Evolutionary conservation across 306 rosid species (phyloP).

Genomic region (Gillenia trifoliata): DNA sequence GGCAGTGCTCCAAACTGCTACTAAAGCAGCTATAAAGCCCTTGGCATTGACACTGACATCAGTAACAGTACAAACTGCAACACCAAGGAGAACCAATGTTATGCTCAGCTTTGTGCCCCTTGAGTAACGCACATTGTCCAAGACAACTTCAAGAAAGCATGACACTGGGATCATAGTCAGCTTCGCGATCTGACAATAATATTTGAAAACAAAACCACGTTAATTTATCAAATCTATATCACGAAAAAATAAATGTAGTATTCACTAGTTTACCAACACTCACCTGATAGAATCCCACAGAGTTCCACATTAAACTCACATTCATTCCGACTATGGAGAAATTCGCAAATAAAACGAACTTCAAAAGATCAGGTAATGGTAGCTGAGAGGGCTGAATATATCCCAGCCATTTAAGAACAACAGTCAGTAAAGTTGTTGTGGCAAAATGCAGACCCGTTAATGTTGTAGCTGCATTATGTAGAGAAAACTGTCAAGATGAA

Average conservation of each 20-base stretch:
- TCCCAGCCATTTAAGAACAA: slow-evolving; percentile 53
- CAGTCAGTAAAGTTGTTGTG: slow-evolving; percentile 60
- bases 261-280: slow-evolving; percentile 10
- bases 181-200: slow-evolving; percentile 63
- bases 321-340: slow-evolving; percentile 85
- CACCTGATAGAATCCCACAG: slow-evolving; percentile 90
- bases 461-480: slow-evolving; percentile 62
- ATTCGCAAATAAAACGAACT: slow-evolving; percentile 69
- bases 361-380: slow-evolving; percentile 61
- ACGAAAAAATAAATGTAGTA: not conserved
- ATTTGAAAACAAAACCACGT: slow-evolving; percentile 10
- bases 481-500: slow-evolving; percentile 20
- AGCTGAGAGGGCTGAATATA: slow-evolving; percentile 63
- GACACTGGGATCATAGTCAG: slow-evolving; percentile 87
- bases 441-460: slow-evolving; percentile 79
- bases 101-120: slow-evolving; percentile 77
- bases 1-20: slow-evolving; percentile 82
- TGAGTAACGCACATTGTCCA: slow-evolving; percentile 66
- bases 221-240: slow-evolving; percentile 5
- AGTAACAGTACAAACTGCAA: slow-evolving; percentile 79
- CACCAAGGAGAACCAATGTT: slow-evolving; percentile 69
- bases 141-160: slow-evolving; percentile 64
- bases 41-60: slow-evolving; percentile 68
- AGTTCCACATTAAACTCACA: slow-evolving; percentile 86
- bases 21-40: slow-evolving; percentile 69